phyloP scores from a whole-genome alignment of 805 yeast species.

The Wickerhamiella vanderwaltii region DNA sequence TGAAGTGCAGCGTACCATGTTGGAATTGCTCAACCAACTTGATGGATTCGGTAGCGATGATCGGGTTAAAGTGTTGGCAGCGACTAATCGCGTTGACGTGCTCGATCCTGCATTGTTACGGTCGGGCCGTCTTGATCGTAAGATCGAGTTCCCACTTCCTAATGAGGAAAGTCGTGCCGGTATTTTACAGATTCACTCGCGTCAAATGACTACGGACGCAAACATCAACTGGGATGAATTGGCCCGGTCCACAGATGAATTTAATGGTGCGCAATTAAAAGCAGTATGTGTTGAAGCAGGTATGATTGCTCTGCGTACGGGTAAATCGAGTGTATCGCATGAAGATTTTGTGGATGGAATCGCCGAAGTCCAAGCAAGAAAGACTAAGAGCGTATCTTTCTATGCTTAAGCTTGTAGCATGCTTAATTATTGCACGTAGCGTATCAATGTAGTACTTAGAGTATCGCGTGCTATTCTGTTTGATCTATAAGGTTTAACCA shows the following conservation, averaged over 20 bases:
- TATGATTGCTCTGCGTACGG: conserved; percentile 96
- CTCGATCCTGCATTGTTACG: conserved; percentile 96
- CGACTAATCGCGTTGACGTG: conserved; percentile 96
- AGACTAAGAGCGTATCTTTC: conserved; percentile 87
- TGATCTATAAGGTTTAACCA: too few relatives aligned
- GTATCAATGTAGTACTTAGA: too few relatives aligned
- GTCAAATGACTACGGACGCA: conserved; percentile 83
- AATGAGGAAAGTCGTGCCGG: conserved; percentile 96
- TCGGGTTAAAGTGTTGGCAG: conserved; percentile 92
- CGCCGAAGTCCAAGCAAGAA: conserved; percentile 96
- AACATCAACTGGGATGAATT: conserved; percentile 95
- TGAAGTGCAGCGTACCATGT: conserved; percentile 98
- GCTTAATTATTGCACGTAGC: too few relatives aligned
- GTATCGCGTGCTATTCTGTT: too few relatives aligned
- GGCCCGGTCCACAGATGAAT: conserved; percentile 96
- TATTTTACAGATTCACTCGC: conserved; percentile 90
- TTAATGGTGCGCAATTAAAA: conserved; percentile 96
- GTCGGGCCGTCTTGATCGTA: conserved; percentile 95
- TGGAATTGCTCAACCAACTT: conserved; percentile 90
- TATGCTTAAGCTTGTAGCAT: conserved; percentile 60
- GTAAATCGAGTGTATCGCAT: conserved; percentile 81
- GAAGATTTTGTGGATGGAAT: conserved; percentile 98
- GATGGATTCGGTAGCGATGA: conserved; percentile 98
- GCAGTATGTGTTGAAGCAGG: conserved; percentile 99
- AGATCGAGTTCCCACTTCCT: conserved; percentile 96